Conservation (phyloP, 257 asterid genomes). For the Solanum lycopersicoides region DNA sequence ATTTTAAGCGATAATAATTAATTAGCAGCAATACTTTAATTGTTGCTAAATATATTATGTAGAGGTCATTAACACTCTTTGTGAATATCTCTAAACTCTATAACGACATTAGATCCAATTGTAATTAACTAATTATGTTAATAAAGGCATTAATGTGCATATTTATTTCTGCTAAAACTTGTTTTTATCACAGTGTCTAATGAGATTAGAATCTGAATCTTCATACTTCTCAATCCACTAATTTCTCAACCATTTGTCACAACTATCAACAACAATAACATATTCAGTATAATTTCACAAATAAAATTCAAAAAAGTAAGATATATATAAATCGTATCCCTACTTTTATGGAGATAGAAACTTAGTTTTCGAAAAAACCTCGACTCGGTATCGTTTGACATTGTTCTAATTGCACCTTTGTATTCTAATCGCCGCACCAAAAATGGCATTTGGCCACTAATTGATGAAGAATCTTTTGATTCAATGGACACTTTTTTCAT, state of each 20-base stretch:
- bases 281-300: neutral
- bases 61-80: too few relatives aligned
- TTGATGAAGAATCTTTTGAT: neutral
- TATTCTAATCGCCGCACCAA: neutral
- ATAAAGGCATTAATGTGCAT: too few relatives aligned
- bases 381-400: neutral
- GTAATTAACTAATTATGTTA: neutral
- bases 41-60: neutral
- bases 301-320: neutral
- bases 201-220: neutral
- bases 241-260: neutral
- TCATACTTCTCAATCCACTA: neutral
- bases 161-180: neutral
- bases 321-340: neutral
- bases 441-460: neutral
- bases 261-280: neutral
- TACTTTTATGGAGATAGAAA: neutral
- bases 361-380: fast-evolving
- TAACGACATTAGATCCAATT: too few relatives aligned
- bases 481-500: neutral
- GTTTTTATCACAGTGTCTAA: neutral
- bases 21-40: too few relatives aligned
- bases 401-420: neutral
- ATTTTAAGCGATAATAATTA: too few relatives aligned
- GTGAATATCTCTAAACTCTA: too few relatives aligned